Evolutionary conservation across 768 basidiomycete species (phyloP), one percentile per base, ranked within the genome.

Genomic region (Coprinopsis marcescibilis): DNA sequence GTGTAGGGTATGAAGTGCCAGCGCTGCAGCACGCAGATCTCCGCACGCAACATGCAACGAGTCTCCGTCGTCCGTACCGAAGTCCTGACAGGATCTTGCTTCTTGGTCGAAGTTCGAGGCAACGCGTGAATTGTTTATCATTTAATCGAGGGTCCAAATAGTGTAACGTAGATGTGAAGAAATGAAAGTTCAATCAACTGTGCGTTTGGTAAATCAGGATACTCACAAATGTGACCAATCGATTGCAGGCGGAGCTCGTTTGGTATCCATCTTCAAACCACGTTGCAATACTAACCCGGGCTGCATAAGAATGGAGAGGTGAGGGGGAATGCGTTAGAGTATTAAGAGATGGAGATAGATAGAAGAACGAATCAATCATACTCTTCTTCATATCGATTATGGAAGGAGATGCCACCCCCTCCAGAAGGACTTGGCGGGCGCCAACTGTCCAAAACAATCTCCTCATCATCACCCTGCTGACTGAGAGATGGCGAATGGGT

Each of bases 391-490:
- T 69, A 71, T 48, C 54, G 51, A 35, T 55, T 58, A 45, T 63
- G 54, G 17, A 42, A 45, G 38, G 30, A 40, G 11, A 45, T 45
- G 15, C 42, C 51, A 14, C 52, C 55, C 20, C 50, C 46, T 43
- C 62, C 70, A 20, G 65, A 64, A 12, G 68, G 60, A 26, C 48
- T 49, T 8, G 57, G 54, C 6, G 65, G 63, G 20, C 75, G 60
- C 78, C 78, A 78, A 50, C 69, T 69, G 44, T 72, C 68, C 27
- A 77, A 55, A 27, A 71, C 51, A 35, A 72, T 67, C 47, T 64
- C 62, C 7, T 52, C 44, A 14, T 45, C 30, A 3, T 25, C 23
- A 17, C 25, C n/a, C 15, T n/a, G 14, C n/a, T 35, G n/a, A 25
- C 24, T 43, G 30, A 33, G 35, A 33, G 30, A 40, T 14, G 35